phyloP scores from a whole-genome alignment of 176 grass and related monocot species.

The Carex littledalei region DNA sequence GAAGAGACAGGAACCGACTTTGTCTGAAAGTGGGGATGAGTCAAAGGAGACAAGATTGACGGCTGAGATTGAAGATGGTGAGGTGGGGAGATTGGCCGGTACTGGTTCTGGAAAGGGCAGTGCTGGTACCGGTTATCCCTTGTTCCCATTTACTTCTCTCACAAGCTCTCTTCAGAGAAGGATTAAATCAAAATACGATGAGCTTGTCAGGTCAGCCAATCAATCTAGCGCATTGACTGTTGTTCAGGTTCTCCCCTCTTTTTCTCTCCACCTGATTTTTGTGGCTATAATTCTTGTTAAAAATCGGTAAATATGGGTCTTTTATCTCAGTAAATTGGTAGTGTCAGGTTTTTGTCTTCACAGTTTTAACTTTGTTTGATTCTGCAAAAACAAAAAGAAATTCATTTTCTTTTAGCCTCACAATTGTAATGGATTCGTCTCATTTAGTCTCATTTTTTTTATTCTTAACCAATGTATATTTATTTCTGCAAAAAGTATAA shows the following conservation, averaged over 20 bases:
- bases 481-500: not conserved
- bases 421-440: not conserved
- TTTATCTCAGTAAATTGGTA: not conserved
- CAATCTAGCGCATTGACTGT: constrained; percentile 49
- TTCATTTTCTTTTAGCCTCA: not conserved
- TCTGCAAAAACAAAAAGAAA: not conserved
- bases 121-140: constrained; percentile 18
- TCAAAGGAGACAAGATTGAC: not conserved
- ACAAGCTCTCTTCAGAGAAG: constrained; percentile 57
- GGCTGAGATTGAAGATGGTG: not conserved
- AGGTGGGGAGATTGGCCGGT: not conserved
- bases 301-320: not conserved
- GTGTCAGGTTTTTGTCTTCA: not conserved
- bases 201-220: constrained; percentile 58
- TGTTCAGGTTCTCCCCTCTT: constrained; percentile 40
- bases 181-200: constrained; percentile 73
- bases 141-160: constrained; percentile 66
- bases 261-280: not conserved
- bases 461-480: not conserved
- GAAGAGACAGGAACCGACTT: constrained; percentile 26
- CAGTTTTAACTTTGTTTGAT: not conserved
- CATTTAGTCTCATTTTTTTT: not conserved
- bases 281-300: not conserved
- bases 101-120: not conserved
- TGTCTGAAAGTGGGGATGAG: constrained; percentile 17